phyloP scores from a whole-genome alignment of 441 rosid species.

The Adansonia madagascariensis region DNA sequence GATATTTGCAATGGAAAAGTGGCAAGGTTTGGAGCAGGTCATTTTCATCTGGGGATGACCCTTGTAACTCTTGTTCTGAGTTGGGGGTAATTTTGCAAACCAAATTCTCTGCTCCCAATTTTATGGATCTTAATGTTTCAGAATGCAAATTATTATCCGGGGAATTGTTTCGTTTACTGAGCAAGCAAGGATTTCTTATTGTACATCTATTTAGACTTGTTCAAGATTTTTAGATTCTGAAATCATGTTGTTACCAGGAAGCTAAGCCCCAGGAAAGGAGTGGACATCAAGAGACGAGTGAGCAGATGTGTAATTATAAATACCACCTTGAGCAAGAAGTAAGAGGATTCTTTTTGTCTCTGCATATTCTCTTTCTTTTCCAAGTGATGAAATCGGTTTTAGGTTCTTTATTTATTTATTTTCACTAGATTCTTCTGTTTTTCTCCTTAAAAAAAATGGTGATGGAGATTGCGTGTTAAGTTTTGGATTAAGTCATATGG shows the following conservation, averaged over 20 bases:
- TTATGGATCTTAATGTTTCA: background rate
- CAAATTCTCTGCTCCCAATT: background rate
- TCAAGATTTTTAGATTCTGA: conserved; percentile 8
- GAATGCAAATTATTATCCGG: background rate
- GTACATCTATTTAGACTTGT: conserved; percentile 12
- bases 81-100: conserved; percentile 51
- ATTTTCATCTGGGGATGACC: conserved; percentile 64
- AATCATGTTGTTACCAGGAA: conserved; percentile 43
- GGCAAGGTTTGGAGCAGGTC: conserved; percentile 58
- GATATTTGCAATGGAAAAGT: conserved; percentile 54
- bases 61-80: conserved; percentile 57
- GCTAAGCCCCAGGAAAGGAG: conserved; percentile 41
- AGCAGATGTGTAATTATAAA: conserved; percentile 50
- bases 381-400: background rate
- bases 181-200: conserved; percentile 4
- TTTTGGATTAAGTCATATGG: conserved; percentile 7
- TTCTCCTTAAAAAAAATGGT: background rate
- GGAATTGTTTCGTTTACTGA: conserved; percentile 1
- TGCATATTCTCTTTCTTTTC: background rate
- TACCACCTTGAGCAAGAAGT: conserved; percentile 85
- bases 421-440: background rate
- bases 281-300: conserved; percentile 44
- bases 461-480: background rate
- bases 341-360: conserved; percentile 37
- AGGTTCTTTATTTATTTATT: background rate